phyloP scores from a whole-genome alignment of 768 basidiomycete genomes.

The Tricholoma terreum region DNA sequence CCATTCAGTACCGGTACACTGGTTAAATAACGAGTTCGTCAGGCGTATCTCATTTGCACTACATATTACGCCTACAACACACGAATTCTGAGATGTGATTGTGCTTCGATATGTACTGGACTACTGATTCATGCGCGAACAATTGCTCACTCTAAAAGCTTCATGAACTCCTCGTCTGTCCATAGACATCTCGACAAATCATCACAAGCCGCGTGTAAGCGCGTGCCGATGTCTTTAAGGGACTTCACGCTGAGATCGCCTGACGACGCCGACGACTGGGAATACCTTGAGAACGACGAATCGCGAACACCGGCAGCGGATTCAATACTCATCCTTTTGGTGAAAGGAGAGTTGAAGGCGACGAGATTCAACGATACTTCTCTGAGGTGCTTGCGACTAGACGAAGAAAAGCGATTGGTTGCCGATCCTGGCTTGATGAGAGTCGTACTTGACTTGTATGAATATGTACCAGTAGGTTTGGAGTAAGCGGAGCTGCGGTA shows the following conservation, averaged over 20 bases:
- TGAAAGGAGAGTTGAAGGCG: not conserved
- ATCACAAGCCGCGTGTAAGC: slow-evolving; percentile 8
- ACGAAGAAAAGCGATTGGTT: not conserved
- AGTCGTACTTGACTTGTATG: not conserved
- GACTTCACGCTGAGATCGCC: slow-evolving; percentile 3
- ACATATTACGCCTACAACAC: too few relatives aligned
- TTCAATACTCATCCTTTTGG: not conserved
- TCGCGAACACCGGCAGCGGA: not conserved
- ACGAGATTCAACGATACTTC: not conserved
- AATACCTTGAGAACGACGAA: slow-evolving; percentile 3
- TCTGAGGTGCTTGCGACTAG: not conserved
- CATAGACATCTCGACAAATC: slow-evolving; percentile 13
- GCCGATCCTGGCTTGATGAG: not conserved
- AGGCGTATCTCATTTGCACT: too few relatives aligned
- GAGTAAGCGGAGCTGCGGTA: not conserved
- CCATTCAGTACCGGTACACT: too few relatives aligned
- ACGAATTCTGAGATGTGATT: too few relatives aligned
- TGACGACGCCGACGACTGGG: slow-evolving; percentile 1
- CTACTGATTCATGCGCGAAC: too few relatives aligned
- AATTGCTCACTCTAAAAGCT: not conserved
- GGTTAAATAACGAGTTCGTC: too few relatives aligned
- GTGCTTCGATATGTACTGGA: too few relatives aligned
- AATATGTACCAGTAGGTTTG: not conserved
- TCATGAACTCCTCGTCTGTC: slow-evolving; percentile 17
- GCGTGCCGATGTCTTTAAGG: slow-evolving; percentile 5